Evolutionary conservation across 2,329 filamentous ascomycete genomes (phyloP), one percentile per base, ranked within the genome.

Genomic region (Fusarium pilosicola): DNA sequence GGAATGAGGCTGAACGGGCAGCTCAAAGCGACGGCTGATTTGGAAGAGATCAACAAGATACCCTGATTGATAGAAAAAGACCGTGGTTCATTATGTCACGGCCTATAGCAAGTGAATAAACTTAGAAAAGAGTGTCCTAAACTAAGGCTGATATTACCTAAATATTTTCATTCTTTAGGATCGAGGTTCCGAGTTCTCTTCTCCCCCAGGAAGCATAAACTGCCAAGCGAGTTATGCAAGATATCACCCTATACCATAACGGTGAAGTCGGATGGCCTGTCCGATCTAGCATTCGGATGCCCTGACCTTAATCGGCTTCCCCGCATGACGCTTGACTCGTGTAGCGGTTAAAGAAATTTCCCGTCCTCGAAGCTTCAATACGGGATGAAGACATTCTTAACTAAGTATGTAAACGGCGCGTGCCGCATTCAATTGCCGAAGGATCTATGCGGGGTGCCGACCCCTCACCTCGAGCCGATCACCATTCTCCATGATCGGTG

Each of bases 401-500:
- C 22, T 32, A 34, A 38, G 32, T n/a, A n/a, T n/a, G n/a, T 55
- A 39, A 28, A 28, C 34, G 51, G 51, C 51, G 51, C 34, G 28
- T 72, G 49, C 70, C 70, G 70, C 36, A 36, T 41, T 45, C 30
- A 73, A 65, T 70, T 72, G 70, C 70, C 70, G 70, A 46, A 8
- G 34, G 34, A 39, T 52, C 13, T 20, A 48, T 70, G 70, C 49
- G 70, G 70, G 70, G 70, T 55, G 48, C 18, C 11, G 20, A 65
- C 70, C 70, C 67, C 67, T 70, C 67, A 59, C 32, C n/a, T 36
- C 28, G 36, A 55, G 42, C 51, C 48, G 64, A 68, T 51, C 48
- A 9, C 38, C 22, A 6, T 63, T 62, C 18, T 66, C 46, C 22
- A 49, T 30, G 20, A 49, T 62, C 38, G 57, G 32, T 41, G 66